Conservation (phyloP, 495 filamentous ascomycete species). For the Podospora anserina region DNA sequence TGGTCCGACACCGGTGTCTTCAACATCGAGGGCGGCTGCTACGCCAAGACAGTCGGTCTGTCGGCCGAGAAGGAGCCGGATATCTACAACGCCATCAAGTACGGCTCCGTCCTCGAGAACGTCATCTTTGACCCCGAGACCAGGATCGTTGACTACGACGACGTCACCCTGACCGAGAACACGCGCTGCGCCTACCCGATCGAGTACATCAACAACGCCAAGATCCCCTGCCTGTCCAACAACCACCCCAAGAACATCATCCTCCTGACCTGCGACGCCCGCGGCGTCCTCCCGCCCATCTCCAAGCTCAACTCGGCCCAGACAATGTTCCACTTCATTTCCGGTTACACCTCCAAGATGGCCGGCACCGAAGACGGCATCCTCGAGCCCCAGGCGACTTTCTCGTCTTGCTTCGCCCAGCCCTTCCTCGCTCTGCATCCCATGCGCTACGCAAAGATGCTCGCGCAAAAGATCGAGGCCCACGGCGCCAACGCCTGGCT, state of each 20-base stretch:
- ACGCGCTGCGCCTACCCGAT: constrained; percentile 98
- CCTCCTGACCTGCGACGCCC: constrained; percentile 94
- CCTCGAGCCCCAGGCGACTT: constrained; percentile 94
- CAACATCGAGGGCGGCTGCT: constrained; percentile 99
- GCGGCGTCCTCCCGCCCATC: constrained; percentile 95
- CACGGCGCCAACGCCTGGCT: constrained; percentile 98
- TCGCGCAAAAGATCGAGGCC: constrained; percentile 92
- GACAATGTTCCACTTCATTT: constrained; percentile 99
- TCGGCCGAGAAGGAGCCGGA: constrained; percentile 98
- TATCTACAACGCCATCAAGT: constrained; percentile 94
- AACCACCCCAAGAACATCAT: constrained; percentile 97
- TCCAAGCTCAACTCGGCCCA: constrained; percentile 94
- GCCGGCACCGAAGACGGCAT: constrained; percentile 97
- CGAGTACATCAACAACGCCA: constrained; percentile 97
- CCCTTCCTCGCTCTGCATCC: constrained; percentile 98
- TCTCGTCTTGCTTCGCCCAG: constrained; percentile 99
- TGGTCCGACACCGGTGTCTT: constrained; percentile 96
- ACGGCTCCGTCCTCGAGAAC: constrained; percentile 97
- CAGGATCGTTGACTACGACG: constrained; percentile 91
- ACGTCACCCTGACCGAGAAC: constrained; percentile 93
- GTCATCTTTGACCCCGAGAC: constrained; percentile 92
- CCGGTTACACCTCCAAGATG: constrained; percentile 99
- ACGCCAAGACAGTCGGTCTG: constrained; percentile 97
- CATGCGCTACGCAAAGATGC: constrained; percentile 98
- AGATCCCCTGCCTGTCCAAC: constrained; percentile 86